Evolutionary conservation across 2,329 filamentous ascomycete species (phyloP), one percentile per base, ranked within the genome.

Genomic region (Helotiales sp.): DNA sequence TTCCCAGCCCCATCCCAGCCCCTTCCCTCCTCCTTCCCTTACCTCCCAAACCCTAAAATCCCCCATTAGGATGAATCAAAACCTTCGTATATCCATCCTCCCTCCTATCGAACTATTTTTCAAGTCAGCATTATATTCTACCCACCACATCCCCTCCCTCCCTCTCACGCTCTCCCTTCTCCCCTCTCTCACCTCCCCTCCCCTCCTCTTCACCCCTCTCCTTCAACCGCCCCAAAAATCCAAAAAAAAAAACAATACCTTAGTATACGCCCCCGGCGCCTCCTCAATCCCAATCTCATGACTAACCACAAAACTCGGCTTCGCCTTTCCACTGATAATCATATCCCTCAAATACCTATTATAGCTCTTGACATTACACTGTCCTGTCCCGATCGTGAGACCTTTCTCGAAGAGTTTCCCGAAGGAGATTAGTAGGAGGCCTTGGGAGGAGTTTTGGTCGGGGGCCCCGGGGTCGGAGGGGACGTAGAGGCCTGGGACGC

Each of bases 371-470:
- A 88, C 85, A 61, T 88, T 88, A 72, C 85, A 88, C 67, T 88
- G 84, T 0, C 85, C 84, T 2, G 82, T 85, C 9, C 81, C 80
- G 2, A 88, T 73, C 1, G 78, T 77, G 5, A 88, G 74, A 1
- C 84, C 84, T 77, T 88, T 88, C 64, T 88, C 85, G 64, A 88
- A 88, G 0, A 88, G 74, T 70, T 88, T 88, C 55, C 85, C 84
- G 64, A 88, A 88, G 54, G 80, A 84, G 27, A 88, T 74, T 60
- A 83, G 75, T 54, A 88, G 82, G 76, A 85, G 82, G 0, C 85
- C 85, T 65, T 86, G 84, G n/a, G 78, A 81, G 17, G 79, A 76
- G 42, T 83, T 79, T 53, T 77, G 77, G 59, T 88, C 85, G 1
- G 83, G 80, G 30, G 85, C 85, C 47, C 85, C 85, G 13, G 85